Evolutionary conservation across 225 moss, liverwort and hornwort genomes (phyloP).

Genomic region (Lunularia cruciata): DNA sequence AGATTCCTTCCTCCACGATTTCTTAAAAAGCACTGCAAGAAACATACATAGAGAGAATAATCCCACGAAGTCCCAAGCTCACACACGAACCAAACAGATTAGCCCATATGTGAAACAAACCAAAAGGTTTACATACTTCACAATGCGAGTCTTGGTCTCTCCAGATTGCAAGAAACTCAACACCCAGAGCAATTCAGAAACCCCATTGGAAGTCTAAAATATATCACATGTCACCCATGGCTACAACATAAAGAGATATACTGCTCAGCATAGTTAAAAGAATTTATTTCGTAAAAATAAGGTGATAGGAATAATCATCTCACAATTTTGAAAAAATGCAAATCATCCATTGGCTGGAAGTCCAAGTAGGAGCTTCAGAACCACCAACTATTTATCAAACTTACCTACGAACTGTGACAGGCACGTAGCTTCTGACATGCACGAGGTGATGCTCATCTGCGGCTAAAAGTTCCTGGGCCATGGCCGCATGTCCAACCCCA

Average conservation of each 20-base stretch:
- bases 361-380: neutral
- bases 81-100: conserved; percentile 32
- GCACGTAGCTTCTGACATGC: conserved; percentile 40
- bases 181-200: neutral
- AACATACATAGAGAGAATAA: conserved; percentile 24
- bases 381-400: conserved; percentile 30
- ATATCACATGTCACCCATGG: no score
- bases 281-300: neutral
- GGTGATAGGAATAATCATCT: neutral
- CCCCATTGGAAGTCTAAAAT: no score
- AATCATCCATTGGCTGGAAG: neutral
- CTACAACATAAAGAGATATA: no score
- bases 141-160: neutral
- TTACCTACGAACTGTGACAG: conserved; percentile 38
- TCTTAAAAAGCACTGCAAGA: conserved; percentile 42
- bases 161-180: neutral
- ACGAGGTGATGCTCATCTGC: conserved; percentile 46
- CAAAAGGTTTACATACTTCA: neutral
- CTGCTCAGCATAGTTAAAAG: no score
- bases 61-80: conserved; percentile 18
- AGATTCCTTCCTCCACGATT: conserved; percentile 27
- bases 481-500: conserved; percentile 48
- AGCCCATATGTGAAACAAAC: neutral
- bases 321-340: neutral
- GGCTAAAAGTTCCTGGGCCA: conserved; percentile 47